Evolutionary conservation across 768 basidiomycete genomes (phyloP).

Genomic region (Austroboletus eburneus): DNA sequence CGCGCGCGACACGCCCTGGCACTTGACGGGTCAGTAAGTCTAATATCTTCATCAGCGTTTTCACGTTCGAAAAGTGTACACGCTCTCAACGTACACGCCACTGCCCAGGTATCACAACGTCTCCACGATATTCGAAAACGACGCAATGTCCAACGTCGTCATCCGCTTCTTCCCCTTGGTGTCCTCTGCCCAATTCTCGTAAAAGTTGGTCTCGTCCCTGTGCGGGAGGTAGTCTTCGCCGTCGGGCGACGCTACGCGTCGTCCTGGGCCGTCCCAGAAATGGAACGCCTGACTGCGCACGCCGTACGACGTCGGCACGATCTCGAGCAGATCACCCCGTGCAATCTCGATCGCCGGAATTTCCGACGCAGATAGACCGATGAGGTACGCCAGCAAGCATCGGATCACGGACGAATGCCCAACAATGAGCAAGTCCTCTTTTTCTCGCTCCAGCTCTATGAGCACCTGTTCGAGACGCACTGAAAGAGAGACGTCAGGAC

Average conservation of each 20-base stretch:
- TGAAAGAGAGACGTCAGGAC: slow-evolving; percentile 25
- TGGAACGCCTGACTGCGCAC: slow-evolving; percentile 88
- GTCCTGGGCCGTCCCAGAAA: slow-evolving; percentile 87
- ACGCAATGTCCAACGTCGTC: slow-evolving; percentile 31
- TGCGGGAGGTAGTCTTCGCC: slow-evolving; percentile 30
- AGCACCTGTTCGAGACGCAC: slow-evolving; percentile 92
- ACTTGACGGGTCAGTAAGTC: no score
- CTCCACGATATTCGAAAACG: slow-evolving; percentile 17
- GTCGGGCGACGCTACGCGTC: slow-evolving; percentile 40
- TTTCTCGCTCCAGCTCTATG: slow-evolving; percentile 90
- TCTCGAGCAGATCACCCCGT: slow-evolving; percentile 93
- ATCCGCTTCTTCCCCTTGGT: slow-evolving; percentile 55
- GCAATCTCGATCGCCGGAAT: slow-evolving; percentile 98
- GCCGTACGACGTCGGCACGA: slow-evolving; percentile 83
- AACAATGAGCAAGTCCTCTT: slow-evolving; percentile 93
- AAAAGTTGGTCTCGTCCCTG: slow-evolving; percentile 74
- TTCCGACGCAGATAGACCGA: slow-evolving; percentile 91
- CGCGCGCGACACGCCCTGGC: no score
- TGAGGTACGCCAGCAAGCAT: slow-evolving; percentile 89
- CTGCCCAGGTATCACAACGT: no score
- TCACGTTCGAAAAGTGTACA: no score
- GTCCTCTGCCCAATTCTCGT: slow-evolving; percentile 84
- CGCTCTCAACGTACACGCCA: no score
- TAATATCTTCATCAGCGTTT: no score
- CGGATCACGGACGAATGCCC: slow-evolving; percentile 97